Evolutionary conservation across 2,329 filamentous ascomycete species (phyloP).

Genomic region (Falciphora oryzae): DNA sequence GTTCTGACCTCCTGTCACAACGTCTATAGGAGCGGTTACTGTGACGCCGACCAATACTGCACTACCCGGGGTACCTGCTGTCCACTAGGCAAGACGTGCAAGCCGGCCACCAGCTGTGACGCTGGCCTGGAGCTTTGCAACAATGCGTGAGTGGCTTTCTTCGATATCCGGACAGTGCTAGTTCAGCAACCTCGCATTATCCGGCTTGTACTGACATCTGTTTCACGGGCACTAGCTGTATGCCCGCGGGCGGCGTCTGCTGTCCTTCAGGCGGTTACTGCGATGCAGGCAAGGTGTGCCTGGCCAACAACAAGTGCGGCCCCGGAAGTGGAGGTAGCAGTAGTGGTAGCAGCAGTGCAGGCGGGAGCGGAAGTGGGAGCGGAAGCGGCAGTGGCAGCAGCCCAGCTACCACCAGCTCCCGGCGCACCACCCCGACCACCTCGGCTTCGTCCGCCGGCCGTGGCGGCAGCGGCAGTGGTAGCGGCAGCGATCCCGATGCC

Average conservation of each 20-base stretch:
- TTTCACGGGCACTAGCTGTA: neutral
- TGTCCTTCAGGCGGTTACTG: conserved; percentile 7
- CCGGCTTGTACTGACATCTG: neutral
- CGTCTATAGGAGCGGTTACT: conserved; percentile 5
- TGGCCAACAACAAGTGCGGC: conserved; percentile 3
- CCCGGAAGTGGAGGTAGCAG: conserved; percentile 1
- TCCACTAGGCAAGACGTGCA: conserved; percentile 6
- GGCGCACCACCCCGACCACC: neutral
- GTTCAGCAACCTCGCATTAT: neutral
- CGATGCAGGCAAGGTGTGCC: conserved; percentile 5
- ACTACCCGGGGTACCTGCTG: conserved; percentile 6
- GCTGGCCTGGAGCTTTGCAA: neutral
- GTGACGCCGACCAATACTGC: conserved; percentile 6
- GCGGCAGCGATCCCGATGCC: neutral
- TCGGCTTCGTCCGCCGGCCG: neutral
- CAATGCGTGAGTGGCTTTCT: neutral
- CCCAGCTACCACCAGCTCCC: neutral
- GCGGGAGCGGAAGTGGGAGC: conserved; percentile 1
- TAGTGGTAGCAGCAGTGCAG: neutral
- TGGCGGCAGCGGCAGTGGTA: neutral
- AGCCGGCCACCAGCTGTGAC: neutral
- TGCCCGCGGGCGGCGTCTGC: conserved; percentile 5
- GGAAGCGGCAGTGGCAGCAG: neutral
- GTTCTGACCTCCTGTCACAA: neutral
- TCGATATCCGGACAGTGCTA: neutral